Percentiles rank a stretch among this genome's conserved stretches.
Conservation (phyloP, 129 eudicot genomes). For the Saussurea involucrata region DNA sequence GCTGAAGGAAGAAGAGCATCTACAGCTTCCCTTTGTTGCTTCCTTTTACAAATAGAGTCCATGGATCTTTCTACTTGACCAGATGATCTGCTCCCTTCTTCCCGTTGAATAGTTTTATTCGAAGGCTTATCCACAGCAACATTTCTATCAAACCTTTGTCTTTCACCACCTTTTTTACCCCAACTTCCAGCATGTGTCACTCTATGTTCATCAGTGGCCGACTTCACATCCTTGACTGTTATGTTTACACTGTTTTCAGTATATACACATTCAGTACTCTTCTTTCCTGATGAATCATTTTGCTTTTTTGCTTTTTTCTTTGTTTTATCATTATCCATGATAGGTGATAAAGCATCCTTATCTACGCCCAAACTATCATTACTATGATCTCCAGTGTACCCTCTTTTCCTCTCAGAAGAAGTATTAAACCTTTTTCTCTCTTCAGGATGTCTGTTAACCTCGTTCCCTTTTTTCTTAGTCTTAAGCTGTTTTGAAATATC, state of each 20-base stretch:
- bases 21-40: constrained; percentile 92
- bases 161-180: constrained; percentile 16
- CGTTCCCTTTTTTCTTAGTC: constrained; percentile 29
- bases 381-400: constrained; percentile 19
- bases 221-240: constrained; percentile 18
- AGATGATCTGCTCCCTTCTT: constrained; percentile 28
- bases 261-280: constrained; percentile 28
- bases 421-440: constrained; percentile 18
- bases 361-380: not conserved
- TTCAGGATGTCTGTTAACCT: constrained; percentile 34
- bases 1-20: constrained; percentile 92
- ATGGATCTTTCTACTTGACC: constrained; percentile 29
- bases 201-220: constrained; percentile 12
- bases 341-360: constrained; percentile 4
- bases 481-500: constrained; percentile 21
- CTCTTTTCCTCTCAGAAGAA: constrained; percentile 40
- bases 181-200: constrained; percentile 16
- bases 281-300: constrained; percentile 18
- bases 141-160: constrained; percentile 18
- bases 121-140: constrained; percentile 17
- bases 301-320: constrained; percentile 33
- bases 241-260: constrained; percentile 12
- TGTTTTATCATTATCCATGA: constrained; percentile 20
- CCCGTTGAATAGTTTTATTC: constrained; percentile 15
- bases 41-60: constrained; percentile 46